These are phyloP conservation scores for Pythium coloratum DNA, from an alignment of 352 stramenopile genomes.

Conservation along the genomic window DNA sequence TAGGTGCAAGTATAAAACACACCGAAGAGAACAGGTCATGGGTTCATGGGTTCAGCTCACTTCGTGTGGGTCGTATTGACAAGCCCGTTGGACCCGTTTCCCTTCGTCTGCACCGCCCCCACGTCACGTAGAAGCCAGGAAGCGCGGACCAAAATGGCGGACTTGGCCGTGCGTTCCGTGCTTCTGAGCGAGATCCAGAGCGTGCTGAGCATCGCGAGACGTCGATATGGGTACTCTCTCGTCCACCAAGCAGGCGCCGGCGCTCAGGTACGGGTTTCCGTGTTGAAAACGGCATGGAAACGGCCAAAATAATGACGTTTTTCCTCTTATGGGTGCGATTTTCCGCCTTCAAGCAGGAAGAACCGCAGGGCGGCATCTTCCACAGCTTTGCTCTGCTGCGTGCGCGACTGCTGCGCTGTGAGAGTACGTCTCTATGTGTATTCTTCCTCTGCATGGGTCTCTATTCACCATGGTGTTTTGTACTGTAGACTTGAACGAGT, in stretches of 20 bases:
- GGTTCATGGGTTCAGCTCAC: background rate
- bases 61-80: background rate
- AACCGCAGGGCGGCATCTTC: slow-evolving; percentile 47
- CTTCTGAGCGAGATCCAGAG: slow-evolving; percentile 76
- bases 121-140: slow-evolving; percentile 10
- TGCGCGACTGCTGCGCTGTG: slow-evolving; percentile 53
- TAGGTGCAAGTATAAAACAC: slow-evolving; percentile 14
- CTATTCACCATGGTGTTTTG: background rate
- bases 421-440: slow-evolving; percentile 42
- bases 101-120: slow-evolving; percentile 8
- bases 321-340: background rate
- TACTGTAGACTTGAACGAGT: slow-evolving; percentile 48
- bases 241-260: slow-evolving; percentile 10
- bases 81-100: slow-evolving; percentile 16
- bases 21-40: background rate
- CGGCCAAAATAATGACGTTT: slow-evolving; percentile 1
- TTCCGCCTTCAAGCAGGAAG: slow-evolving; percentile 35
- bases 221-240: slow-evolving; percentile 57
- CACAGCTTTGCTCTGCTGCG: slow-evolving; percentile 64
- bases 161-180: slow-evolving; percentile 40
- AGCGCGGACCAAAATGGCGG: slow-evolving; percentile 7
- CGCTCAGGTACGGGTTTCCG: slow-evolving; percentile 9
- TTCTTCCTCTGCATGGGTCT: background rate
- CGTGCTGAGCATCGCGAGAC: slow-evolving; percentile 60
- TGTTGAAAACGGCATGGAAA: background rate